phyloP scores from a whole-genome alignment of 176 grass and related monocot species.

The Zea luxurians region DNA sequence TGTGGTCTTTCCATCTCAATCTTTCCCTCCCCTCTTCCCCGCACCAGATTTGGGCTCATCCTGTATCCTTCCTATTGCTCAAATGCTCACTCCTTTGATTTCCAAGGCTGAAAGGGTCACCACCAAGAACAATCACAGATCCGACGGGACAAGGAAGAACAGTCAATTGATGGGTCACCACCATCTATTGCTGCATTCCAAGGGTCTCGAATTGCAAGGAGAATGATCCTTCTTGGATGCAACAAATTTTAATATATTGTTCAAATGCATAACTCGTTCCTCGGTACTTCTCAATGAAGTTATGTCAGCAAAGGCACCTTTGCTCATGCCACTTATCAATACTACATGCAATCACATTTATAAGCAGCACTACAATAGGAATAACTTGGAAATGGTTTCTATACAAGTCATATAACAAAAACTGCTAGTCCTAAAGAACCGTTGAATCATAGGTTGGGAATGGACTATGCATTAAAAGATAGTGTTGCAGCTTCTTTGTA shows the following conservation, averaged over 20 bases:
- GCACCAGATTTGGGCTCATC: too few relatives aligned
- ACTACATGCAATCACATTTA: conserved; percentile 57
- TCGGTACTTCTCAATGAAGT: conserved; percentile 64
- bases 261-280: conserved; percentile 70
- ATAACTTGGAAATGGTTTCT: conserved; percentile 2
- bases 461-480: too few relatives aligned
- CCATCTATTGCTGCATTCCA: conserved; percentile 76
- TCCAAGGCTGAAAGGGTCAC: too few relatives aligned
- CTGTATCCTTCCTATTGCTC: too few relatives aligned
- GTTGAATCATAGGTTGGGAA: too few relatives aligned
- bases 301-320: conserved; percentile 69
- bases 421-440: neutral
- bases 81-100: too few relatives aligned
- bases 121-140: too few relatives aligned
- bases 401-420: conserved; percentile 9
- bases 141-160: conserved; percentile 75
- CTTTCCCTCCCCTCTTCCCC: too few relatives aligned
- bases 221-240: conserved; percentile 77
- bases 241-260: conserved; percentile 89
- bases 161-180: conserved; percentile 61
- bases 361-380: neutral
- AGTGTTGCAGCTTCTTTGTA: too few relatives aligned
- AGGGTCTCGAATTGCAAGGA: conserved; percentile 80
- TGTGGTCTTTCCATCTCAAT: too few relatives aligned
- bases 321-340: conserved; percentile 92